Conservation (phyloP, 306 rosid genomes). For the Cucumis cinereus region DNA sequence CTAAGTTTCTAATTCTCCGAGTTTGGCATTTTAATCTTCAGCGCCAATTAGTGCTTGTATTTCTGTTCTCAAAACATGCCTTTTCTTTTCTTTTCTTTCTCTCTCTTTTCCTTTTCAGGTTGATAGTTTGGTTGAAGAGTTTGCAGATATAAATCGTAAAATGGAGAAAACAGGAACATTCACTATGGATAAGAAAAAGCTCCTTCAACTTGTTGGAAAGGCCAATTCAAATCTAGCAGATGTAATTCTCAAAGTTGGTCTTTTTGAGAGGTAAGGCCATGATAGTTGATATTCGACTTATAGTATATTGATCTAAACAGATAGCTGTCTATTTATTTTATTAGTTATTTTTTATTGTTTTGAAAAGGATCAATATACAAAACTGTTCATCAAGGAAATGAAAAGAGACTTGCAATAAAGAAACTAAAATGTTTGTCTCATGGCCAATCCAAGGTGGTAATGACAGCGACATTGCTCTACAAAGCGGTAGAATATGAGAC, state of each 20-base stretch:
- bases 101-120: slow-evolving; percentile 33
- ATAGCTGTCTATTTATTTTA: no score
- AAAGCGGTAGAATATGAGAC: slow-evolving; percentile 65
- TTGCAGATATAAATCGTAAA: slow-evolving; percentile 82
- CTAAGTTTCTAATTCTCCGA: background rate
- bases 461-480: slow-evolving; percentile 46
- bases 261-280: slow-evolving; percentile 76
- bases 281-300: background rate
- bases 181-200: slow-evolving; percentile 94
- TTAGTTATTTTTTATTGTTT: no score
- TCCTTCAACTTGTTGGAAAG: slow-evolving; percentile 93
- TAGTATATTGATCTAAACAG: no score
- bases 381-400: no score
- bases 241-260: slow-evolving; percentile 95
- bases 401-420: no score
- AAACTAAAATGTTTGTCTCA: slow-evolving; percentile 30
- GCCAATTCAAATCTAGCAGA: slow-evolving; percentile 93
- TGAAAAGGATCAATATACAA: no score
- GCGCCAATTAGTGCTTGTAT: background rate
- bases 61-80: slow-evolving; percentile 1
- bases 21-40: background rate
- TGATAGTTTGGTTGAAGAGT: slow-evolving; percentile 89
- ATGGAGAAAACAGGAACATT: slow-evolving; percentile 98
- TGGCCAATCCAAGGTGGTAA: slow-evolving; percentile 53
- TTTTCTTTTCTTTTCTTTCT: background rate